Base-by-base conservation (phyloP, 192 early-diverging fungal species). In the Entophlyctis luteolus region DNA sequence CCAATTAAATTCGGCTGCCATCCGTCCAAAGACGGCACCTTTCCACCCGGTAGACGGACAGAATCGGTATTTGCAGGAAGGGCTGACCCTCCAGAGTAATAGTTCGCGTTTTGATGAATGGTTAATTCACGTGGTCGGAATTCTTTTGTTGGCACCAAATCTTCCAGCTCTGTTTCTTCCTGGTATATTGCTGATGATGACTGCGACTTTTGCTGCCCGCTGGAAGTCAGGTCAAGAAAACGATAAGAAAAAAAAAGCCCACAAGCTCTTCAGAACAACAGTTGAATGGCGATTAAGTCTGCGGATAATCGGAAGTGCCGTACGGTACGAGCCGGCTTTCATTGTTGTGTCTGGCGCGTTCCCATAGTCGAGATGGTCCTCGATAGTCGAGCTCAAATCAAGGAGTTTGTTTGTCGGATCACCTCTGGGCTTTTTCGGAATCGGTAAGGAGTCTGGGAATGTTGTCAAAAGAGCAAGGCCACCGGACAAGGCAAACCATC, bases 261-360 rank as follows among this genome's bases (percentile, higher is more conserved):
- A 31, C 52, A 58, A 5, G 58, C 39, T 63, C 47, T 90, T 83
- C 8, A 98, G 71, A 2, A 96, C 89, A 4, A 88, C 77, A 71
- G 88, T 84, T 2, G 92, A 91, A 59, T 95, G 93, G 46, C 91
- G 87, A 67, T 98, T 98, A 70, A 94, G 93, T 27, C 89, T 73
- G 47, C 93, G 73, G 57, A 98, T 89, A 20, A 98, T 77, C 10
- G 92, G 84, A 48, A 91, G 81, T 16, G 80, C 82, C n/a, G 90
- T 79, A 25, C 60, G 69, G 20, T 72, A 62, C 31, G 67, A 35
- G 23, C 90, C 88, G 0, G 92, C 75, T 31, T 75, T 75, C 93
- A 95, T 95, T 0, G 92, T 91, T 39, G 86, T 76, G 75, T 95
- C 91, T 2, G 90, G 89, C 6, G 70, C 77, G 71, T 90, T 93